These are phyloP conservation scores for Camelina sativa DNA, from an alignment of 345 rosid genomes.

Conservation along the genomic window DNA sequence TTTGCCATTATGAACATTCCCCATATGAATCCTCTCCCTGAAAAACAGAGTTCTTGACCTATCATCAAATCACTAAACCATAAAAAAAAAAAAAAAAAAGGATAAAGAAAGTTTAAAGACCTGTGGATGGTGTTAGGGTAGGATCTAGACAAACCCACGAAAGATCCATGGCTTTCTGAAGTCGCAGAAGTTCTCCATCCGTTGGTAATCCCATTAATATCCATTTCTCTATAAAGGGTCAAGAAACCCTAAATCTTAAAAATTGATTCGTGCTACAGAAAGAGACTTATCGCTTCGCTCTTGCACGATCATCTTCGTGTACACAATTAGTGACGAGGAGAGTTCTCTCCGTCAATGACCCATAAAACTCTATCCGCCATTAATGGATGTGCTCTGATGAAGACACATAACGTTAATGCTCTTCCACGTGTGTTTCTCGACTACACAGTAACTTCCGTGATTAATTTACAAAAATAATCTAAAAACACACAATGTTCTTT, in stretches of 20 bases:
- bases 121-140: conserved; percentile 24
- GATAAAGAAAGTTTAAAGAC: conserved; percentile 24
- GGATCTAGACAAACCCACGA: conserved; percentile 20
- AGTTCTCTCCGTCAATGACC: conserved; percentile 1
- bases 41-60: conserved; percentile 9
- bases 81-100: background rate
- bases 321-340: conserved; percentile 12
- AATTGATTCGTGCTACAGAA: background rate
- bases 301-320: conserved; percentile 9
- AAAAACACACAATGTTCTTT: too few relatives aligned
- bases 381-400: conserved; percentile 1
- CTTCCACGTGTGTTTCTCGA: conserved; percentile 27
- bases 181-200: conserved; percentile 25
- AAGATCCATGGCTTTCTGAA: conserved; percentile 21
- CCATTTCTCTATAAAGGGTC: conserved; percentile 27
- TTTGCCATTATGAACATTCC: background rate
- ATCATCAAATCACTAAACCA: conserved; percentile 20
- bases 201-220: conserved; percentile 26
- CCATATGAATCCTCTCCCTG: conserved; percentile 34
- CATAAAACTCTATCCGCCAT: conserved; percentile 27
- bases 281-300: conserved; percentile 20
- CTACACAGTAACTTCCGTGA: background rate
- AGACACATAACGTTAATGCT: conserved; percentile 9
- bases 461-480: background rate
- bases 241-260: background rate